Evolutionary conservation across 768 basidiomycete genomes (phyloP), one percentile per base, ranked within the genome.

Genomic region (Hericium alpestre): DNA sequence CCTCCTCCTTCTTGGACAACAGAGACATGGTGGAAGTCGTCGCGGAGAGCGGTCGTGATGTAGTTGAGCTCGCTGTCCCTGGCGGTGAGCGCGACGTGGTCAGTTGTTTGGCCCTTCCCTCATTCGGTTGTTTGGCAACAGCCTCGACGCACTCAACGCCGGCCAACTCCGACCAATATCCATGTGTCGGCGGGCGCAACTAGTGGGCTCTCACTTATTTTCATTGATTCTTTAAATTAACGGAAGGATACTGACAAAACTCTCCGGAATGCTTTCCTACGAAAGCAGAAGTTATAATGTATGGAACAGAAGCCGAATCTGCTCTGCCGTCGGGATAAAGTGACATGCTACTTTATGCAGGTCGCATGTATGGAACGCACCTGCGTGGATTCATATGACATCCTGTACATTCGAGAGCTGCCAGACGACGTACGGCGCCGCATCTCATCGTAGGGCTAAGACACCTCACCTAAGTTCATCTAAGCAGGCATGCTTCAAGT

Each of bases 1-100:
- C 94, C 67, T 97, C 95, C 73, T 98, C 94, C 78, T 94, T 94
- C 79, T 98, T 98, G 63, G 87, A 91, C 66, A 80, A 78, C 73
- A 90, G 86, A 63, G 84, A 79, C 82, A 89, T 81, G 68, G 73
- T 74, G 66, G 51, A 56, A 47, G 18, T 10, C 2, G 37, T n/a
- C 22, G 13, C 32, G 40, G 41, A 54, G 40, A 40, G 20, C 22
- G 27, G 53, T 18, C 13, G n/a, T 46, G 16, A 37, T 25, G 43
- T 20, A n/a, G 54, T 18, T 13, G 49, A 38, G 52, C 18, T 22
- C 20, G 55, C 55, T 37, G 37, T 38, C 37, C 15, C 55, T 22
- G n/a, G 46, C 46, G 22, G 32, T 43, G 18, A 51, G 49, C 49
- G 57, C 57, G 39, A 51, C 20, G 60, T 59, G 41, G 39, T 48